Evolutionary conservation across 208 protist genomes (phyloP), one percentile per base, ranked within the genome.

Genomic region (Acanthamoeba royreba): DNA sequence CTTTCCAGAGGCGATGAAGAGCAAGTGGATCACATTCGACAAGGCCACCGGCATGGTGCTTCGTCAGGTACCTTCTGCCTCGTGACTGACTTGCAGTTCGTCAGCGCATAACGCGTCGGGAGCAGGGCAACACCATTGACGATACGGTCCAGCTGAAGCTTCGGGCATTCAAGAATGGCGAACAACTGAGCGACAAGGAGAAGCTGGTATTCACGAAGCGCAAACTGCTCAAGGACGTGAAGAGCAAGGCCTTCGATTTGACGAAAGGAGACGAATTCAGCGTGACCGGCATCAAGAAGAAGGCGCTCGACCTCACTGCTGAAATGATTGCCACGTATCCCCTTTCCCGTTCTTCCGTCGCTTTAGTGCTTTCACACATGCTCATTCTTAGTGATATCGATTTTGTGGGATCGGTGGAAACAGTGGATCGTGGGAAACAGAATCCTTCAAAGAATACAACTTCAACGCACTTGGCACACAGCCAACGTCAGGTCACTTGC

Each of bases 401-500:
- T 13, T 74, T 4, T 19, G 35, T 66, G 33, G 35, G 46, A 28
- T 17, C 55, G 55, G 25, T 28, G 45, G 90, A 1, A 52, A 13
- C 45, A 95, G 98, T 93, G 98, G 98, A 25, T 97, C 98, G 46
- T 99, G 99, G 99, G 97, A 98, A 85, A 97, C 94, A n/a, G 42
- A 96, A 3, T 87, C 96, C 40, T 99, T 99, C 95, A 99, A 99
- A 97, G 96, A 96, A 88, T 99, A 99, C 95, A 99, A 99, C 97
- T 97, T 99, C 88, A 94, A 97, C n/a, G 98, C 99, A 3, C 47
- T 96, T 38, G 99, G 98, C n/a, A 91, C 94, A 9, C 96, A 98
- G 66, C 96, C 98, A 63, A 93, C 63, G 31, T 81, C 96, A 77
- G 99, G 99, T 38, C 97, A 98, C 83, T 97, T 99, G 92, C 99